These are phyloP conservation scores for Euphrasia arctica DNA, from an alignment of 305 asterid genomes.

Conservation along the genomic window DNA sequence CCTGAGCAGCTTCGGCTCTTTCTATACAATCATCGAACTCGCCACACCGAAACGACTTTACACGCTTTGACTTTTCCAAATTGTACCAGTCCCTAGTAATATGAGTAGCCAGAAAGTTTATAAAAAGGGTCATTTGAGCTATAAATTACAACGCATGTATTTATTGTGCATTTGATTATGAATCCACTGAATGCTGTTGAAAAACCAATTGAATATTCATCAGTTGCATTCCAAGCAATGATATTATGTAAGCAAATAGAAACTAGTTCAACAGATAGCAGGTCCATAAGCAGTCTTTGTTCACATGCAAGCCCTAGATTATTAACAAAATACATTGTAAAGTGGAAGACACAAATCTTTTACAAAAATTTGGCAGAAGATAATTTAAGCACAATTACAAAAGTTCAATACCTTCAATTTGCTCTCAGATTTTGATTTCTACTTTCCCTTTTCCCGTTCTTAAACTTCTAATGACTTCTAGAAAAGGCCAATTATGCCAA, in stretches of 20 bases:
- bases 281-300: too few species aligned
- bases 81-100: conserved; percentile 92
- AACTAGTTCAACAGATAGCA: too few species aligned
- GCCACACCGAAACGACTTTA: conserved; percentile 92
- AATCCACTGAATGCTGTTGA: not conserved
- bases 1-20: conserved; percentile 89
- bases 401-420: not conserved
- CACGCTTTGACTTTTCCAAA: conserved; percentile 96
- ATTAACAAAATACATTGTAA: conserved; percentile 3
- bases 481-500: not conserved
- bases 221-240: conserved; percentile 10
- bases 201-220: conserved; percentile 10
- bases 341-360: not conserved
- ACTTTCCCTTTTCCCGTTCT: not conserved
- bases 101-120: conserved; percentile 27
- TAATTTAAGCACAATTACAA: too few species aligned
- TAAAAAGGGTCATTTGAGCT: conserved; percentile 19
- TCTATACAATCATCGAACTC: conserved; percentile 93
- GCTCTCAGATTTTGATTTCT: not conserved
- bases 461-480: conserved; percentile 3
- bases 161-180: conserved; percentile 16
- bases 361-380: too few species aligned
- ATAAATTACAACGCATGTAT: conserved; percentile 12
- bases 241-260: not conserved
- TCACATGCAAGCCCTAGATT: too few species aligned